phyloP scores from a whole-genome alignment of 192 early-diverging fungal genomes.

The Coemansia sp. region DNA sequence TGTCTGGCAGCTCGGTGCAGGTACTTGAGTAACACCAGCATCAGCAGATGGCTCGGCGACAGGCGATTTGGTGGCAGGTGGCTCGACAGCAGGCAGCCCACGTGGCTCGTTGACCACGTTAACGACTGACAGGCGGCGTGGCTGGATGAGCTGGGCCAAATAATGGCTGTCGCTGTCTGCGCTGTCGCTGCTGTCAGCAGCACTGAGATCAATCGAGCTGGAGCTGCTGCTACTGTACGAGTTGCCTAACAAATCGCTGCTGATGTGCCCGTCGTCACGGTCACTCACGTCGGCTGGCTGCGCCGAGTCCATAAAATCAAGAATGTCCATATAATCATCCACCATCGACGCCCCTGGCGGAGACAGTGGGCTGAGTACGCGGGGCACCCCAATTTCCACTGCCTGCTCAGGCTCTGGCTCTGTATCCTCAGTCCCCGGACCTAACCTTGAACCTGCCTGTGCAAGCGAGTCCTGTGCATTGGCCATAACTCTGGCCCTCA shows the following conservation, averaged over 20 bases:
- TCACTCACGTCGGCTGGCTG: slow-evolving; percentile 4
- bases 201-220: slow-evolving; percentile 26
- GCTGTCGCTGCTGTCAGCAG: slow-evolving; percentile 24
- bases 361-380: not conserved
- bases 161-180: slow-evolving; percentile 42
- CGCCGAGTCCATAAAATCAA: slow-evolving; percentile 39
- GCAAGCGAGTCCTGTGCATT: slow-evolving; percentile 4
- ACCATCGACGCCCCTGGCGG: slow-evolving; percentile 16
- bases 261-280: slow-evolving; percentile 46
- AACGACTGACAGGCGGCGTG: slow-evolving; percentile 16
- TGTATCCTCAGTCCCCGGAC: no score
- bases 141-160: slow-evolving; percentile 21
- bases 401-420: not conserved
- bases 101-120: slow-evolving; percentile 18
- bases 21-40: not conserved
- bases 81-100: not conserved
- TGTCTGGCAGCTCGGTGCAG: not conserved
- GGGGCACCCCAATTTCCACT: not conserved
- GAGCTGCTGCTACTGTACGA: slow-evolving; percentile 21
- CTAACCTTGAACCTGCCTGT: not conserved
- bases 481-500: not conserved
- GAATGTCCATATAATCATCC: slow-evolving; percentile 46
- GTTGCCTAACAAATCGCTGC: slow-evolving; percentile 48
- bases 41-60: not conserved
- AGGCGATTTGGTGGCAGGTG: not conserved